Conservation (phyloP, 169 alveolate genomes). For the Eimeria sp. region DNA sequence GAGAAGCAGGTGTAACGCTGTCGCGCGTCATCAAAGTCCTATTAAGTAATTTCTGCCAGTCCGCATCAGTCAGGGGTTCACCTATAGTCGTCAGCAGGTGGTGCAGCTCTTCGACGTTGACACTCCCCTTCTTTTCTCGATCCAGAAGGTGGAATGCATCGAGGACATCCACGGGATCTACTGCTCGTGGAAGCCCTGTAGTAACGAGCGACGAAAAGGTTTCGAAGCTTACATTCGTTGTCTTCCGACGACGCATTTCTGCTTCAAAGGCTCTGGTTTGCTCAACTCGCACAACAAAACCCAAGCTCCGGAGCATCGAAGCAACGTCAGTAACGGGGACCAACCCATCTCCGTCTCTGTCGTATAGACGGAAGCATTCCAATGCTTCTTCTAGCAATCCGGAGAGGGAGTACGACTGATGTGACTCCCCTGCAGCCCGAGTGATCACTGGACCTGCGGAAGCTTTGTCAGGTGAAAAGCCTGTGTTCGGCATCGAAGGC, state of each 20-base stretch:
- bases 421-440: neutral
- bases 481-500: neutral
- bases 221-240: neutral
- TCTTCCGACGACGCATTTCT: conserved; percentile 28
- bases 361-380: conserved; percentile 67
- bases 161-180: conserved; percentile 59
- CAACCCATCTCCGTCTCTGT: conserved; percentile 67
- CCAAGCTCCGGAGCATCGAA: conserved; percentile 67
- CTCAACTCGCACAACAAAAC: conserved; percentile 55
- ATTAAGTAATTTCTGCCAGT: conserved; percentile 44
- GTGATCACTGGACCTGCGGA: neutral
- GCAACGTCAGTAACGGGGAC: conserved; percentile 48
- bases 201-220: conserved; percentile 11
- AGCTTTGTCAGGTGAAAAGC: neutral
- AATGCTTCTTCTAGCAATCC: conserved; percentile 36
- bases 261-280: conserved; percentile 30
- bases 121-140: conserved; percentile 66
- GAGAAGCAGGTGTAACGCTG: conserved; percentile 47
- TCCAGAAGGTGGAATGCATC: conserved; percentile 53
- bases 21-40: conserved; percentile 45
- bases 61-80: conserved; percentile 20
- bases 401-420: neutral
- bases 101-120: conserved; percentile 49
- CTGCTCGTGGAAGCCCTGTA: conserved; percentile 37
- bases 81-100: conserved; percentile 59